Conservation (phyloP, 176 grass and related monocot genomes). For the Dactylis glomerata region DNA sequence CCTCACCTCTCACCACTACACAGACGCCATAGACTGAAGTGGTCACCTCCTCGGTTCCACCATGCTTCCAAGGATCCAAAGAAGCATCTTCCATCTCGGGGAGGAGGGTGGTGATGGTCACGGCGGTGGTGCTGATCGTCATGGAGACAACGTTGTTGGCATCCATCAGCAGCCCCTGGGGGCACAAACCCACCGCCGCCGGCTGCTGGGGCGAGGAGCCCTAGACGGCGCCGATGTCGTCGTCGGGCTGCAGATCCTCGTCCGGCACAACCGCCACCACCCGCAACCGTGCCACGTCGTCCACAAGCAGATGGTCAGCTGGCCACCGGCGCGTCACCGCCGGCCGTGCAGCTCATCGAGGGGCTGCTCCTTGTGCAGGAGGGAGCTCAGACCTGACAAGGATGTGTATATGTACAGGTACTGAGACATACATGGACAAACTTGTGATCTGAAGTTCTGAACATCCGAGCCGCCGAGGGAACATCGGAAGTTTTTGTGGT, state of each 20-base stretch:
- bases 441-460: background rate
- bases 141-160: background rate
- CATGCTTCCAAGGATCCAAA: constrained; percentile 59
- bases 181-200: background rate
- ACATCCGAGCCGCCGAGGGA: background rate
- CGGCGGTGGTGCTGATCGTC: background rate
- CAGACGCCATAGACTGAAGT: constrained; percentile 4
- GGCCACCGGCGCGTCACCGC: background rate
- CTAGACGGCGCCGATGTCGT: constrained; percentile 20
- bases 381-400: constrained; percentile 44
- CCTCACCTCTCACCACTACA: constrained; percentile 1
- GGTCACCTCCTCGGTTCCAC: background rate
- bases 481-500: background rate
- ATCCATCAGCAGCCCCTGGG: background rate
- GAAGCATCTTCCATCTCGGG: constrained; percentile 77
- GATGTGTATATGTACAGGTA: constrained; percentile 78
- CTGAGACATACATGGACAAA: background rate
- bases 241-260: constrained; percentile 61
- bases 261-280: constrained; percentile 15
- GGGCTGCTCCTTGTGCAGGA: constrained; percentile 54
- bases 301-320: constrained; percentile 50
- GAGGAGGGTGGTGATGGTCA: constrained; percentile 49
- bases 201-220: background rate
- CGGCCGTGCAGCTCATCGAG: constrained; percentile 34
- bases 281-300: constrained; percentile 36